Evolutionary conservation across 345 rosid genomes (phyloP).

Genomic region (Cardiospermum halicacabum): DNA sequence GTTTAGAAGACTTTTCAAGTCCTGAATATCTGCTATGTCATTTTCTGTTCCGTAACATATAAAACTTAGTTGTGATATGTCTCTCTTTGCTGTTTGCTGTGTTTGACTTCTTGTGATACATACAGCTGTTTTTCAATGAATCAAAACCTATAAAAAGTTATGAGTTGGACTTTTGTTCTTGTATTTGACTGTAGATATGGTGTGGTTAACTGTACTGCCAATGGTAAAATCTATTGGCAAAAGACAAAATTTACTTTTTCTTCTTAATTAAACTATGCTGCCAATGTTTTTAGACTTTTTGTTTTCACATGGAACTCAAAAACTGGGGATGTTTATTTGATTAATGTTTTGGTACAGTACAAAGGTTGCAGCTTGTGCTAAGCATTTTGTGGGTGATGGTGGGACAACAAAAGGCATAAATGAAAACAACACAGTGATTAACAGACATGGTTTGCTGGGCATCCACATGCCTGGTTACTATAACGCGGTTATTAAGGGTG

Average conservation of each 20-base stretch:
- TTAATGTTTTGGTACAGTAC: conserved; percentile 31
- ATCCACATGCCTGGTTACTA: conserved; percentile 81
- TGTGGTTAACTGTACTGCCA: background rate
- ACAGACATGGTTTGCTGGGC: conserved; percentile 49
- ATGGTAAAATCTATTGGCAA: background rate
- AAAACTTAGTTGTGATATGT: background rate
- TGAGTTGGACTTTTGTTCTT: conserved; percentile 3
- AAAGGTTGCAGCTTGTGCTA: conserved; percentile 87
- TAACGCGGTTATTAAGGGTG: conserved; percentile 65
- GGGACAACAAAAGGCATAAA: conserved; percentile 73
- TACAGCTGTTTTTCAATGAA: background rate
- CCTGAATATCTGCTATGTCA: background rate
- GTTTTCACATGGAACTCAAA: too few relatives aligned
- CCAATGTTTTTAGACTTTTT: too few relatives aligned
- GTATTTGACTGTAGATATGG: background rate
- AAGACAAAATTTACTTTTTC: background rate
- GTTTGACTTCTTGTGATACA: background rate
- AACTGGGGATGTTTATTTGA: too few relatives aligned
- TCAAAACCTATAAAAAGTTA: background rate
- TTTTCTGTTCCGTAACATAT: background rate
- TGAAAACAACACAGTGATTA: conserved; percentile 59
- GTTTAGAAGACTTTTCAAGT: background rate
- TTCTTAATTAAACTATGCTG: too few relatives aligned
- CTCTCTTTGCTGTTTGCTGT: conserved; percentile 1
- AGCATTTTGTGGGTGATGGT: conserved; percentile 94